phyloP scores from a whole-genome alignment of 202 grass and related monocot genomes.

The Digitaria exilis region DNA sequence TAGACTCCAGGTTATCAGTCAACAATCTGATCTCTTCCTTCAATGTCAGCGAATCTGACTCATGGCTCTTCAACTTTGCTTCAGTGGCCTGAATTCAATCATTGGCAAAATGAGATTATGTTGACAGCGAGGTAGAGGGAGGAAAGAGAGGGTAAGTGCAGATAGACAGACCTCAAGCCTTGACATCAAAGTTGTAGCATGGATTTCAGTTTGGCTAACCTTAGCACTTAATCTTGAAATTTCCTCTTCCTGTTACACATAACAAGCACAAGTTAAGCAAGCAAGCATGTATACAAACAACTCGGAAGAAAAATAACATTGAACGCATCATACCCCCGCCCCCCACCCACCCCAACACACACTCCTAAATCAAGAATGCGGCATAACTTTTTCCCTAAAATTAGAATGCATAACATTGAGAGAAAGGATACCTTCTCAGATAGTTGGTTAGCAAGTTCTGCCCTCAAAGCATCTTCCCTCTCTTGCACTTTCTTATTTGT shows the following conservation, averaged over 20 bases:
- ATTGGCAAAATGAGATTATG: constrained; percentile 36
- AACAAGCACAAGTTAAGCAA: constrained; percentile 27
- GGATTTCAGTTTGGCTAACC: constrained; percentile 78
- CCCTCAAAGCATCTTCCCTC: constrained; percentile 86
- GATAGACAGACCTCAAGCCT: constrained; percentile 63
- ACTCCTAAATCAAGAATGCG: neutral
- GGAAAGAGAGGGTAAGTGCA: neutral
- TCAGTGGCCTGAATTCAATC: constrained; percentile 62
- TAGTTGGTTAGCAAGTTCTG: constrained; percentile 75
- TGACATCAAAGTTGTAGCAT: constrained; percentile 63
- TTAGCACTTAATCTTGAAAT: constrained; percentile 71
- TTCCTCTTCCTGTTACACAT: constrained; percentile 76
- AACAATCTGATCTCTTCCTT: constrained; percentile 74
- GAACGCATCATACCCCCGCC: neutral
- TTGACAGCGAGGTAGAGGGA: neutral
- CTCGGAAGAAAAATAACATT: constrained; percentile 3
- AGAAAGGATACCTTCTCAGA: constrained; percentile 60
- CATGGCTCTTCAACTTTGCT: constrained; percentile 67
- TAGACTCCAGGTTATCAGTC: constrained; percentile 67
- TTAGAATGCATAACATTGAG: neutral
- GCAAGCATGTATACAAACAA: neutral
- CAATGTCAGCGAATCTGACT: constrained; percentile 66
- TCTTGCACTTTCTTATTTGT: constrained; percentile 95
- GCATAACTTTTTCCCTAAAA: neutral
- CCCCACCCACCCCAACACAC: no score